A percentile compares a stretch with the other conserved stretches of the same genome.
phyloP scores from a whole-genome alignment of 75 land plant species.

The Picea sitchensis region DNA sequence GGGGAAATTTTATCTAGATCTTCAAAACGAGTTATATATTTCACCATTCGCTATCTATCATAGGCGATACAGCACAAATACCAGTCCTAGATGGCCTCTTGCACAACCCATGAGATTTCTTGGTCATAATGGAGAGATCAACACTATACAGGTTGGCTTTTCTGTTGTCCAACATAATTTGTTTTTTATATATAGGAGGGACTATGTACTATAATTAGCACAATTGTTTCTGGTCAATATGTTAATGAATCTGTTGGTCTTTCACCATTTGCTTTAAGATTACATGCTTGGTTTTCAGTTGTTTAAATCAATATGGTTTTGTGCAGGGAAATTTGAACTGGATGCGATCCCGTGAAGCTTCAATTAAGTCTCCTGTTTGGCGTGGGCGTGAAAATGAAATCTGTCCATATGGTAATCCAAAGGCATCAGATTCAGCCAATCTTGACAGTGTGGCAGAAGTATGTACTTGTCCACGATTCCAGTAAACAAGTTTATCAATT shows the following conservation, averaged over 20 bases:
- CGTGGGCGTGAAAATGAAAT: slow-evolving; percentile 93
- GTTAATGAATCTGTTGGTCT: not conserved
- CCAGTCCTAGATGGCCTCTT: slow-evolving; percentile 98
- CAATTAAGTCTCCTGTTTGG: slow-evolving; percentile 88
- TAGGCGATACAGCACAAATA: slow-evolving; percentile 94
- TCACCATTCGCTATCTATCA: slow-evolving; percentile 96
- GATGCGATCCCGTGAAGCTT: slow-evolving; percentile 95
- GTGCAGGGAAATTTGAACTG: slow-evolving; percentile 95
- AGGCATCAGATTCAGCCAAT: slow-evolving; percentile 98
- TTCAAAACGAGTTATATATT: slow-evolving; percentile 64
- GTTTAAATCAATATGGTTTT: slow-evolving; percentile 10
- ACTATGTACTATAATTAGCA: not conserved
- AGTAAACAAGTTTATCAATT: not conserved
- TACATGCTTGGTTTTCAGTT: slow-evolving; percentile 5
- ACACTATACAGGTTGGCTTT: slow-evolving; percentile 87
- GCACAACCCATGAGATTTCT: slow-evolving; percentile 99
- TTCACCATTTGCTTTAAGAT: not conserved
- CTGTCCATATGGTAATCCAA: slow-evolving; percentile 88
- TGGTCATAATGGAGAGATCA: slow-evolving; percentile 99
- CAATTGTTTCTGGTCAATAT: not conserved
- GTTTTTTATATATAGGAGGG: not conserved
- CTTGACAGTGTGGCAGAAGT: slow-evolving; percentile 97
- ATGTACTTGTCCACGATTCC: slow-evolving; percentile 17
- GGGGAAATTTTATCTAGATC: slow-evolving; percentile 80
- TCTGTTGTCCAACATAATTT: not conserved